Evolutionary conservation across 257 asterid genomes (phyloP), one percentile per base, ranked within the genome.

Genomic region (Solanum bulbocastanum): DNA sequence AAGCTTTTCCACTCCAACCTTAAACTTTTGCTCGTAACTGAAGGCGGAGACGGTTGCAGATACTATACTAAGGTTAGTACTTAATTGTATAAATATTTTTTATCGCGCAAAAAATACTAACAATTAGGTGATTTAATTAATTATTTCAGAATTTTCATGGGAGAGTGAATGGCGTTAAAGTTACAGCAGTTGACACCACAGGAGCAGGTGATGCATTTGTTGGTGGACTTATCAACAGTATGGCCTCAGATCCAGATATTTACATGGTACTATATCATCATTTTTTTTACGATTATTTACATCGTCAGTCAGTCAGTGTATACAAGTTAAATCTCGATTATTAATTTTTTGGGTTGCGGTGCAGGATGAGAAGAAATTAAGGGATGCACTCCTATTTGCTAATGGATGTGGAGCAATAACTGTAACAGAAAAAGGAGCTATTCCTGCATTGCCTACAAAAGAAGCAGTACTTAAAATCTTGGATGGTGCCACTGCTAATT

Each of bases 181-280:
- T 90, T 15, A 7, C 85, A 52, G 88, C 92, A 81, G 88, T 90
- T 72, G 92, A 90, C 86, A 90, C 92, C 22, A 90, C 92, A 20
- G 92, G 92, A 32, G 99, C 99, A 39, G 99, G 99, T 65, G 99
- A 96, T 93, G 96, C 99, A 52, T 96, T 95, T 90, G 92, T 89
- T 83, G 99, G 99, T 65, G 99, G 98, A 35, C n/a, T 93, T 56
- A 94, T 96, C 83, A 87, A 89, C 71, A 83, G 92, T 83, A 88
- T 95, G 90, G 97, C 98, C 84, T 66, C 93, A 11, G 94, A 95
- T 87, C 49, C 88, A 88, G 93, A 89, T 82, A 87, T 96, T 87
- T 85, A 89, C 56, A 85, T 94, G 99, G 99, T 96, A 74, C 52
- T 36, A 73, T 23, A 73, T 18, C 27, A 1, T 9, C 4, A 16